Evolutionary conservation across 768 basidiomycete species (phyloP).

Genomic region (Lactarius hatsudake): DNA sequence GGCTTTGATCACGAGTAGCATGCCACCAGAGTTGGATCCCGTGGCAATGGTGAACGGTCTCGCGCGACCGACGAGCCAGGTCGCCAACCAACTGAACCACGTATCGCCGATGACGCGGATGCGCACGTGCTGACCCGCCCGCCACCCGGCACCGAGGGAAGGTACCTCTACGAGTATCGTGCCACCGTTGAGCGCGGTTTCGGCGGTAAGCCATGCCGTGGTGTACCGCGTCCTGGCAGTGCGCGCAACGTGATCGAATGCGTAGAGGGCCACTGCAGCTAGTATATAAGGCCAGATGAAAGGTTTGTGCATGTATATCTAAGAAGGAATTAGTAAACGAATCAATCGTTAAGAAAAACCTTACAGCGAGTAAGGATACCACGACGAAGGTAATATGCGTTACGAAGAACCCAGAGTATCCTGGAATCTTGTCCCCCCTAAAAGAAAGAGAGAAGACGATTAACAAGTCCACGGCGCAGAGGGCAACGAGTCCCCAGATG

Average conservation of each 20-base stretch:
- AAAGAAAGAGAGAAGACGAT: constrained; percentile 40
- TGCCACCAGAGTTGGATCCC: constrained; percentile 40
- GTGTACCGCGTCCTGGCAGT: constrained; percentile 45
- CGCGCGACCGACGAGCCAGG: constrained; percentile 18
- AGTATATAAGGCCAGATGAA: constrained; percentile 42
- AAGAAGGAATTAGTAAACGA: constrained; percentile 1
- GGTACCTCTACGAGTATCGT: constrained; percentile 49
- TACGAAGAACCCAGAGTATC: constrained; percentile 44
- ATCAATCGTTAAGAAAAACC: not conserved
- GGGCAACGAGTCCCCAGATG: constrained; percentile 36
- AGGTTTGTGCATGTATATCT: constrained; percentile 25
- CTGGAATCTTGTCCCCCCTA: constrained; percentile 37
- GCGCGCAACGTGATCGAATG: constrained; percentile 45
- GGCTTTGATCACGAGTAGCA: constrained; percentile 51
- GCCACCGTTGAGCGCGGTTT: constrained; percentile 41
- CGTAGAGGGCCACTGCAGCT: constrained; percentile 41
- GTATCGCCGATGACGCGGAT: constrained; percentile 45
- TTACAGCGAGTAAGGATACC: constrained; percentile 37
- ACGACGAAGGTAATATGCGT: constrained; percentile 45
- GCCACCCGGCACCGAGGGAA: constrained; percentile 49
- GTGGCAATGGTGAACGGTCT: constrained; percentile 47
- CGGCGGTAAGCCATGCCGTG: constrained; percentile 43
- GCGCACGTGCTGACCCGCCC: constrained; percentile 59
- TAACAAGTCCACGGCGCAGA: constrained; percentile 38
- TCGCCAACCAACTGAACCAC: constrained; percentile 34